phyloP scores from a whole-genome alignment of 2,329 filamentous ascomycete genomes.

The Colletotrichum navitas region DNA sequence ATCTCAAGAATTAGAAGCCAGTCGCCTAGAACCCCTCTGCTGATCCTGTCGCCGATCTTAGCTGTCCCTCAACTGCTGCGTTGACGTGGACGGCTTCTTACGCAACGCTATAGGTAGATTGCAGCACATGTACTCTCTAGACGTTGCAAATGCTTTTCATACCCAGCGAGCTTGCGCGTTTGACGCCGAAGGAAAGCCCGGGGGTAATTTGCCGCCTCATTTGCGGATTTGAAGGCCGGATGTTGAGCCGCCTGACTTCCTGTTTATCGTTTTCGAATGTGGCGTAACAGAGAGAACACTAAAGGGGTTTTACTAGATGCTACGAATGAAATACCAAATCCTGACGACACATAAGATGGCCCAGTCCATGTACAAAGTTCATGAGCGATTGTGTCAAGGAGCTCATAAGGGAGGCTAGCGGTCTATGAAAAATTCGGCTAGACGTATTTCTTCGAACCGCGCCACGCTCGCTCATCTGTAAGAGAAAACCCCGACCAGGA shows the following conservation, averaged over 20 bases:
- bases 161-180: no score
- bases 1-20: background rate
- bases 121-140: background rate
- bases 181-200: background rate
- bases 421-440: background rate
- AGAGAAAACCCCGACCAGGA: background rate
- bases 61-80: background rate
- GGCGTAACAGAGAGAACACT: background rate
- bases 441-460: slow-evolving; percentile 6
- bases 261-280: no score
- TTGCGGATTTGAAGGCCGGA: background rate
- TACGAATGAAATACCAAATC: background rate
- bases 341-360: no score
- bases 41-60: slow-evolving; percentile 28
- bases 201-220: background rate
- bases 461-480: slow-evolving; percentile 17
- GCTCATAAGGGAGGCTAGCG: background rate
- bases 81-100: slow-evolving; percentile 6
- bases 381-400: background rate
- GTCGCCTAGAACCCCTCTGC: background rate
- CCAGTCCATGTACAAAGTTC: no score
- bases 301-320: no score
- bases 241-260: background rate
- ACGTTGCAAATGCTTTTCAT: background rate
- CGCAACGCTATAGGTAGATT: background rate